Evolutionary conservation across 225 moss, liverwort and hornwort species (phyloP).

Genomic region (Physcomitrellopsis africana): DNA sequence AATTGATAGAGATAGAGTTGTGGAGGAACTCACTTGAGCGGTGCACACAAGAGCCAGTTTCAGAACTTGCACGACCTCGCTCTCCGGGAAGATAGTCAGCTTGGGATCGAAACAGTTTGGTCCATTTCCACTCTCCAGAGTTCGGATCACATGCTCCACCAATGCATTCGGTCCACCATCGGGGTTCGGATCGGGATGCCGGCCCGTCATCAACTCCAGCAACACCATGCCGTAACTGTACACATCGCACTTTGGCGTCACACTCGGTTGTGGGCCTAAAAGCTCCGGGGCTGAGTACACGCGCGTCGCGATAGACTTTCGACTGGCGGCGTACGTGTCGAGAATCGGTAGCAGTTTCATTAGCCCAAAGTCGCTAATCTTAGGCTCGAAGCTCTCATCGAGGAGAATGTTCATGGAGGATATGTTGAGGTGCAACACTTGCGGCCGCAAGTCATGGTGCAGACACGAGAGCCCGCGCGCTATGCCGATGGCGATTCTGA

Average conservation of each 20-base stretch:
- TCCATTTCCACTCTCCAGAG: constrained; percentile 71
- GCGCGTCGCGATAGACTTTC: constrained; percentile 63
- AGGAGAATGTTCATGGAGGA: constrained; percentile 78
- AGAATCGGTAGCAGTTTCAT: constrained; percentile 75
- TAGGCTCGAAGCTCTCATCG: constrained; percentile 78
- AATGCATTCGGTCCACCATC: constrained; percentile 59
- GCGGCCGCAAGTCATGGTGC: constrained; percentile 84
- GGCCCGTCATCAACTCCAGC: constrained; percentile 90
- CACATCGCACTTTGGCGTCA: constrained; percentile 88
- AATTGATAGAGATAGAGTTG: not conserved
- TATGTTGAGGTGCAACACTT: constrained; percentile 72
- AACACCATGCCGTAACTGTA: constrained; percentile 94
- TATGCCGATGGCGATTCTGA: constrained; percentile 75
- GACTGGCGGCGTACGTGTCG: constrained; percentile 66
- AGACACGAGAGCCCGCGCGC: constrained; percentile 83
- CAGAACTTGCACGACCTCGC: constrained; percentile 85
- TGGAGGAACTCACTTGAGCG: constrained; percentile 42
- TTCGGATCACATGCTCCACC: constrained; percentile 75
- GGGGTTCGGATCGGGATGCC: constrained; percentile 65
- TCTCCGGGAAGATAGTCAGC: constrained; percentile 65
- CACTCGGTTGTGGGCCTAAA: constrained; percentile 49
- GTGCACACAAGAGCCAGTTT: constrained; percentile 91
- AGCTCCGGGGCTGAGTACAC: constrained; percentile 94
- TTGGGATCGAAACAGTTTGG: constrained; percentile 79
- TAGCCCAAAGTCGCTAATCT: constrained; percentile 81